phyloP scores from a whole-genome alignment of 2,329 filamentous ascomycete species.

The Verticillium dahliae region DNA sequence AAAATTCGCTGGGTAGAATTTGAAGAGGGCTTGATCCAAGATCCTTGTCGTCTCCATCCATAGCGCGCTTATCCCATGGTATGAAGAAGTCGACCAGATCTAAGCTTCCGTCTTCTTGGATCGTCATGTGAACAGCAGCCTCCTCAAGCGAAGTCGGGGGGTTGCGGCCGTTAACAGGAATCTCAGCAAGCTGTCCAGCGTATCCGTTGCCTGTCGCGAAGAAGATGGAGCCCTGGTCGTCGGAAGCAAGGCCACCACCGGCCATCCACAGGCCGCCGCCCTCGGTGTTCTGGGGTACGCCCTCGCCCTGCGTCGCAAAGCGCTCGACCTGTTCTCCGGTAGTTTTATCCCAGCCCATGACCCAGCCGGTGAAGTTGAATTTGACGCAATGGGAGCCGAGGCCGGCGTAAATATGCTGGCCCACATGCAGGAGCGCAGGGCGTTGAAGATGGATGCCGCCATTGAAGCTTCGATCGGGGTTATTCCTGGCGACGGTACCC shows the following conservation, averaged over 20 bases:
- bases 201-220: conserved; percentile 32
- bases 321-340: conserved; percentile 27
- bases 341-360: conserved; percentile 41
- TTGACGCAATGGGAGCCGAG: conserved; percentile 51
- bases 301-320: conserved; percentile 33
- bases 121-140: conserved; percentile 35
- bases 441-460: conserved; percentile 47
- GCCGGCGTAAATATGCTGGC: conserved; percentile 40
- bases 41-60: conserved; percentile 45
- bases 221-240: conserved; percentile 31
- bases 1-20: conserved; percentile 32
- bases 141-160: conserved; percentile 36
- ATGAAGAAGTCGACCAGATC: conserved; percentile 46
- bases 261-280: conserved; percentile 39
- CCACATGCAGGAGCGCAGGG: conserved; percentile 37
- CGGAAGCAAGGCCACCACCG: conserved; percentile 30
- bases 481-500: conserved; percentile 37
- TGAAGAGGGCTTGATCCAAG: conserved; percentile 40
- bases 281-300: conserved; percentile 25
- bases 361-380: conserved; percentile 48
- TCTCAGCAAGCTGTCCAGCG: conserved; percentile 28
- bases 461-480: conserved; percentile 38
- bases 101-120: conserved; percentile 33
- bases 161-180: conserved; percentile 28
- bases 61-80: conserved; percentile 42